These are phyloP conservation scores for Salix dunnii DNA, from an alignment of 345 rosid species.

Conservation along the genomic window DNA sequence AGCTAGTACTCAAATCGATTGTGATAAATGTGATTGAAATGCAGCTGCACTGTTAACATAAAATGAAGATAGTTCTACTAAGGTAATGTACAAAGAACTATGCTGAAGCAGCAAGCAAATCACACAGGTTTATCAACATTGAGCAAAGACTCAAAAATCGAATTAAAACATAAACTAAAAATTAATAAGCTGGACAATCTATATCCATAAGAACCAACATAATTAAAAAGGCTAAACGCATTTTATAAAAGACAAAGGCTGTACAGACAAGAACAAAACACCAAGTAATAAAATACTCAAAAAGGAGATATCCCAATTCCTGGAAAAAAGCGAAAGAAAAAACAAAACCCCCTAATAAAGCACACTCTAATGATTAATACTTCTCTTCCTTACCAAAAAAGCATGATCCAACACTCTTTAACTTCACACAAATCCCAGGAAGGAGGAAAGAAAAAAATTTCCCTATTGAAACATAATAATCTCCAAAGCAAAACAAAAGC, in stretches of 20 bases:
- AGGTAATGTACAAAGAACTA: background rate
- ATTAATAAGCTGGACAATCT: background rate
- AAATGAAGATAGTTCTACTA: background rate
- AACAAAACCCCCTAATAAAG: background rate
- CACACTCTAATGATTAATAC: background rate
- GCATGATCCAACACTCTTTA: background rate
- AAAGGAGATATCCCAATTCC: background rate
- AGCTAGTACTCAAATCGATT: background rate
- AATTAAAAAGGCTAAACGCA: background rate
- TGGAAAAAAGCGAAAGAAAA: background rate
- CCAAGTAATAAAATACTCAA: background rate
- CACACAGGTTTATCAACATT: background rate
- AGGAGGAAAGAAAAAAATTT: background rate
- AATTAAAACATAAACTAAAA: background rate
- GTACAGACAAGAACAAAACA: background rate
- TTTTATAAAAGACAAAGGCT: background rate
- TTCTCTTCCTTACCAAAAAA: background rate
- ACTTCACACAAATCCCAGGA: background rate
- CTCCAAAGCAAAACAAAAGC: background rate
- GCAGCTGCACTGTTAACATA: background rate
- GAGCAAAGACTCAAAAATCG: background rate
- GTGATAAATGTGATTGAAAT: background rate
- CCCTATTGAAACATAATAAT: background rate
- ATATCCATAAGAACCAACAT: background rate
- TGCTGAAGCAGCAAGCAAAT: background rate